Conservation (phyloP, 106 monocot genomes). For the Vanilla planifolia region DNA sequence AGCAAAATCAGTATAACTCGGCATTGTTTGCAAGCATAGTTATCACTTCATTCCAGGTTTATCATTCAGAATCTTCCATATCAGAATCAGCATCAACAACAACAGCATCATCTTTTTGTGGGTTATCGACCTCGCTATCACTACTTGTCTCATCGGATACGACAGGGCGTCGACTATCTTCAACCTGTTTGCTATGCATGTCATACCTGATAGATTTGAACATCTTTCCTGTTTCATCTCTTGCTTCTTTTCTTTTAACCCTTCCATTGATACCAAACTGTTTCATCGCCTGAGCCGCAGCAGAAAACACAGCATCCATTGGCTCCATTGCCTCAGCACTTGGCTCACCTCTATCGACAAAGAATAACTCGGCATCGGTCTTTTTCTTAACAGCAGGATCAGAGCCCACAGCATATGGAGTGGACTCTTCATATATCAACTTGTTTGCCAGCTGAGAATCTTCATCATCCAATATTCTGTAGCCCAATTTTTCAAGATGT, state of each 20-base stretch:
- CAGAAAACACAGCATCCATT: conserved; percentile 35
- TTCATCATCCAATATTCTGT: conserved; percentile 35
- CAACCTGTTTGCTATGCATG: conserved; percentile 14
- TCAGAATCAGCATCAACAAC: too few species aligned
- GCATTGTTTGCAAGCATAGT: too few species aligned
- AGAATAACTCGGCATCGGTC: conserved; percentile 45
- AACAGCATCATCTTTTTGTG: conserved; percentile 39
- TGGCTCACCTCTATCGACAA: conserved; percentile 37
- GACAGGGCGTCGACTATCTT: conserved; percentile 12
- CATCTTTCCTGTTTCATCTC: conserved; percentile 15
- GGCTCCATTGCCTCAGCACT: conserved; percentile 34
- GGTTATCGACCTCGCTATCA: conserved; percentile 54
- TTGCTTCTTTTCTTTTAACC: conserved; percentile 36
- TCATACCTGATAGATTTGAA: conserved; percentile 40
- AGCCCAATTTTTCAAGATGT: conserved; percentile 42
- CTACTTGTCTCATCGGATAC: conserved; percentile 21
- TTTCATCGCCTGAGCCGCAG: conserved; percentile 48
- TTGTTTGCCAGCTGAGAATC: conserved; percentile 16
- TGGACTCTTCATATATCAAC: conserved; percentile 34
- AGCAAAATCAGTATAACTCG: too few species aligned
- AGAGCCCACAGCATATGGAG: conserved; percentile 5
- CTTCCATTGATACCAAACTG: conserved; percentile 13
- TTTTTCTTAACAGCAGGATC: conserved; percentile 9
- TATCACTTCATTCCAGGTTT: too few species aligned
- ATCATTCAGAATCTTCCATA: conserved; percentile 36